phyloP scores from a whole-genome alignment of 495 filamentous ascomycete genomes.

The Aspergillus baeticus region DNA sequence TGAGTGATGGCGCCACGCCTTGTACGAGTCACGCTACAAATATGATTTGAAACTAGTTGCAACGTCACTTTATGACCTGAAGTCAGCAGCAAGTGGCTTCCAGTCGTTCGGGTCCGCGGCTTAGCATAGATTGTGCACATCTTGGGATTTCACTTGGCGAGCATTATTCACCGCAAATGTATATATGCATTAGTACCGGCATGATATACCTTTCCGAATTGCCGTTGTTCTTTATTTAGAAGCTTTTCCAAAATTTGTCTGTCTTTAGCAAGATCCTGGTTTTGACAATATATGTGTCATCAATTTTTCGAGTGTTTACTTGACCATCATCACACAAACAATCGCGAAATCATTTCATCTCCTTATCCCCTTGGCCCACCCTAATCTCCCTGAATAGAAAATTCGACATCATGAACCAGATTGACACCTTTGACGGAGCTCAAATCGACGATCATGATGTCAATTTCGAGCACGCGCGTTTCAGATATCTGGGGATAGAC shows the following conservation, averaged over 20 bases:
- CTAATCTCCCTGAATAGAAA: too few relatives aligned
- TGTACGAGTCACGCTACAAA: not conserved
- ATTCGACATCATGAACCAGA: not conserved
- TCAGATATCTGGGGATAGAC: not conserved
- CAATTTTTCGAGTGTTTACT: too few relatives aligned
- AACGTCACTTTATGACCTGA: not conserved
- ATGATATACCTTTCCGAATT: not conserved
- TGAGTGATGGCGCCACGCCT: not conserved
- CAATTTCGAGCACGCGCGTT: not conserved
- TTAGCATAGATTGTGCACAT: slow-evolving; percentile 5
- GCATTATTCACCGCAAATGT: not conserved
- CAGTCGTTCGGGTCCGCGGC: not conserved
- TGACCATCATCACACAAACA: too few relatives aligned
- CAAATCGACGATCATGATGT: slow-evolving; percentile 14
- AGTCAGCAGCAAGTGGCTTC: not conserved
- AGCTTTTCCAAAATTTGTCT: too few relatives aligned
- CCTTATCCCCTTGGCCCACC: too few relatives aligned
- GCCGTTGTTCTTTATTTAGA: too few relatives aligned
- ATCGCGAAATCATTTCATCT: too few relatives aligned
- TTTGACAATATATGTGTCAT: too few relatives aligned
- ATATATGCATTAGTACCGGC: not conserved
- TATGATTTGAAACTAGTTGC: not conserved
- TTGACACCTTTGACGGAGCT: not conserved
- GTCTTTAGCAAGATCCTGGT: too few relatives aligned
- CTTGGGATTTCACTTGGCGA: not conserved